Evolutionary conservation across 2,329 filamentous ascomycete genomes (phyloP).

Genomic region (Cytospora piceae): DNA sequence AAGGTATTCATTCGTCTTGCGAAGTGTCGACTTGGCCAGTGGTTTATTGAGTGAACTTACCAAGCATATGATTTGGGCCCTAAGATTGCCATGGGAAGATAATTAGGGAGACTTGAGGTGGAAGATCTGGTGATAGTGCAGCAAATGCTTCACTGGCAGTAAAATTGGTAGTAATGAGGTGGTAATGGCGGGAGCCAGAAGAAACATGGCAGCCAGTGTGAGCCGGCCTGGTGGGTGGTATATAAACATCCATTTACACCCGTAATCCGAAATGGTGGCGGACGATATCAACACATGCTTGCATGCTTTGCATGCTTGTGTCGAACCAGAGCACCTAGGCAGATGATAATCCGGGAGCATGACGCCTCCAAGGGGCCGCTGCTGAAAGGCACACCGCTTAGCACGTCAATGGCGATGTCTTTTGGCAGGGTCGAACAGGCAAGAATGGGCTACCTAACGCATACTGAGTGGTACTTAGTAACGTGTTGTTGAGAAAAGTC

Average conservation of each 20-base stretch:
- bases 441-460: slow-evolving; percentile 2
- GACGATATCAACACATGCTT: slow-evolving; percentile 16
- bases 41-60: slow-evolving; percentile 11
- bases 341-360: slow-evolving; percentile 17
- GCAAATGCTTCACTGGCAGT: neutral
- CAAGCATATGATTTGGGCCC: slow-evolving; percentile 28
- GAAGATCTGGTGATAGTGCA: neutral
- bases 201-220: neutral
- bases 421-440: slow-evolving; percentile 14
- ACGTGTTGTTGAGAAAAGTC: slow-evolving; percentile 27
- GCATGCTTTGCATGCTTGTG: neutral
- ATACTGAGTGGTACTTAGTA: slow-evolving; percentile 13
- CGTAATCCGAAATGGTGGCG: neutral
- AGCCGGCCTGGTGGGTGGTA: slow-evolving; percentile 5
- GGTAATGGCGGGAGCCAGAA: neutral
- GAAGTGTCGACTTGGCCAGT: neutral
- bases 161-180: neutral
- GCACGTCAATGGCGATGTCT: slow-evolving; percentile 11
- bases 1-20: neutral
- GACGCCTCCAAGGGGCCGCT: slow-evolving; percentile 15
- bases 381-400: slow-evolving; percentile 12
- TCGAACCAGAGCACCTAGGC: neutral
- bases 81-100: slow-evolving; percentile 21
- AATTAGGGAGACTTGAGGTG: neutral
- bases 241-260: slow-evolving; percentile 3